Percentiles rank a stretch among this genome's conserved stretches.
Conservation (phyloP, 1,139 yeast genomes). For the Sugiyamaella japonica region DNA sequence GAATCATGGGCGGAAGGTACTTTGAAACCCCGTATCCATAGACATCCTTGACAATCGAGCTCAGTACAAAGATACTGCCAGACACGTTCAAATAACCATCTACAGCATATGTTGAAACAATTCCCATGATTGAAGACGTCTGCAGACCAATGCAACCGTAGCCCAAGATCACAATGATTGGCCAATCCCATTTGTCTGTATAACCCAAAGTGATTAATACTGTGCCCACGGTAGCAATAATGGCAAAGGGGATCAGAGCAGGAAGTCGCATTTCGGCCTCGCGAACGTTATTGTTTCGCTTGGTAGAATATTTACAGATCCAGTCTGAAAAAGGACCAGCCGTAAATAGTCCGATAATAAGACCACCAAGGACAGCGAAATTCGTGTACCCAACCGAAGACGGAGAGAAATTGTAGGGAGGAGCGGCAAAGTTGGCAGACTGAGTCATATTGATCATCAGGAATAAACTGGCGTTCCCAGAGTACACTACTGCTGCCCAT, state of each 20-base stretch:
- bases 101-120: conserved; percentile 47
- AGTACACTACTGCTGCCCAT: conserved; percentile 50
- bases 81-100: conserved; percentile 48
- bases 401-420: conserved; percentile 45
- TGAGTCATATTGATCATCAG: conserved; percentile 40
- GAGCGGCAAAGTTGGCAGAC: conserved; percentile 37
- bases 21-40: conserved; percentile 33
- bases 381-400: conserved; percentile 48
- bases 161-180: conserved; percentile 47
- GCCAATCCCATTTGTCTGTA: conserved; percentile 38
- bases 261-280: conserved; percentile 50
- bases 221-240: conserved; percentile 22
- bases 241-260: conserved; percentile 30
- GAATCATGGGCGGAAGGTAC: conserved; percentile 27
- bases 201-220: conserved; percentile 39
- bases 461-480: conserved; percentile 46
- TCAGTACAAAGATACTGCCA: conserved; percentile 48
- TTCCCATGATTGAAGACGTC: conserved; percentile 48
- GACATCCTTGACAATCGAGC: conserved; percentile 48
- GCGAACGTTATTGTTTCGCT: conserved; percentile 44
- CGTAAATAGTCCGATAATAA: conserved; percentile 45
- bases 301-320: conserved; percentile 43
- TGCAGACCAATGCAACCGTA: conserved; percentile 48
- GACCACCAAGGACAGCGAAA: conserved; percentile 47
- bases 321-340: conserved; percentile 51